These are phyloP conservation scores for Sclerotiophoma versabilis DNA, from an alignment of 2,329 filamentous ascomycete genomes.

Conservation along the genomic window DNA sequence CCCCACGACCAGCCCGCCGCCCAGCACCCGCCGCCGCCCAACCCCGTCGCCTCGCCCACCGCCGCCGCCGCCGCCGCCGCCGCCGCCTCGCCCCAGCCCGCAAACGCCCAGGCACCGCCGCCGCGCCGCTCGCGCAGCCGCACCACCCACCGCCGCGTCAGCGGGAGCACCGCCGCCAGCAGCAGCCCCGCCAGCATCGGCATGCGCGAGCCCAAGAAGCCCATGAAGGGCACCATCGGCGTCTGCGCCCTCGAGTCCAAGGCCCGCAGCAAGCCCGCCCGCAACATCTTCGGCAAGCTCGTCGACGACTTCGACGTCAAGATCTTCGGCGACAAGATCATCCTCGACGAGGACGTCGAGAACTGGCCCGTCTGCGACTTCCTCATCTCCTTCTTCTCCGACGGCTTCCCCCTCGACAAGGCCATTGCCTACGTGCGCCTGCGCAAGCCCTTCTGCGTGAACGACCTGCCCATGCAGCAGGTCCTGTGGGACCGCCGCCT, in stretches of 20 bases:
- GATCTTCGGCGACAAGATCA: conserved; percentile 98
- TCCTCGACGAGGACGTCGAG: conserved; percentile 93
- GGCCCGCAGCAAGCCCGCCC: conserved; percentile 93
- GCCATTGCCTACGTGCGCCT: conserved; percentile 94
- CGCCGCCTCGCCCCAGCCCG: conserved; percentile 28
- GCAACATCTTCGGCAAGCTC: conserved; percentile 92
- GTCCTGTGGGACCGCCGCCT: conserved; percentile 94
- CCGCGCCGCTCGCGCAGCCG: conserved; percentile 48
- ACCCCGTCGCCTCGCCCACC: conserved; percentile 17
- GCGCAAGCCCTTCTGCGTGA: conserved; percentile 95
- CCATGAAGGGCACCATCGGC: conserved; percentile 73
- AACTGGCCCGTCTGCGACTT: conserved; percentile 98
- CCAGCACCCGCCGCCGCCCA: conserved; percentile 5
- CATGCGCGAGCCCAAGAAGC: conserved; percentile 58
- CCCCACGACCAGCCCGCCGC: conserved; percentile 36
- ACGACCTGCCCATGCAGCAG: conserved; percentile 97
- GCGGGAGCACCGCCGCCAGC: conserved; percentile 80
- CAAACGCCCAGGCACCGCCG: conserved; percentile 10
- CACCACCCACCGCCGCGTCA: conserved; percentile 75
- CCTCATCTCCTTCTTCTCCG: conserved; percentile 96
- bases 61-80: conserved; percentile 9
- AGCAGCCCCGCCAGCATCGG: conserved; percentile 76
- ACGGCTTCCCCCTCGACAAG: conserved; percentile 95
- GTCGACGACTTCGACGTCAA: conserved; percentile 96
- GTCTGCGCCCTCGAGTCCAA: conserved; percentile 96